Percentiles rank a stretch among this genome's conserved stretches.
phyloP scores from a whole-genome alignment of 1,284 basidiomycete genomes.

The Cystobasidiaceae sp. region DNA sequence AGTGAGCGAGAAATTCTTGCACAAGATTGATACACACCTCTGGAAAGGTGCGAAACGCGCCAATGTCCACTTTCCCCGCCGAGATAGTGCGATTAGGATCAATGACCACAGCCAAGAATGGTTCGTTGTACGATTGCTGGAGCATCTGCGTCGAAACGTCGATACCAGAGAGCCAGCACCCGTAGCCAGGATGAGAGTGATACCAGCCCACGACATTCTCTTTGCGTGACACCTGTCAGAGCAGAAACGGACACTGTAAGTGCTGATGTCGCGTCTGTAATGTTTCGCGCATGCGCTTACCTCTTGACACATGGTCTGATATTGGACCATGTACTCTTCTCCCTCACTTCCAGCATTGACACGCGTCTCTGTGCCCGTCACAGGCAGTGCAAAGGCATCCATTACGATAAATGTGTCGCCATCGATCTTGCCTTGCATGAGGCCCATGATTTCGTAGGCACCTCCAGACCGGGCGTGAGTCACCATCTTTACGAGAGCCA shows the following conservation, averaged over 20 bases:
- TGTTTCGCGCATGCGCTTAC: constrained; percentile 49
- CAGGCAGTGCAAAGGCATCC: constrained; percentile 94
- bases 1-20: not conserved
- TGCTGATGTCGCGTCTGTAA: not conserved
- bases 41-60: constrained; percentile 94
- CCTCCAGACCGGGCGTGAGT: constrained; percentile 97
- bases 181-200: constrained; percentile 95
- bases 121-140: constrained; percentile 91
- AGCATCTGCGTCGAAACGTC: constrained; percentile 93
- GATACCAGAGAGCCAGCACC: constrained; percentile 95
- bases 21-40: constrained; percentile 51
- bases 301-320: constrained; percentile 69
- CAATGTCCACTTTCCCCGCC: constrained; percentile 95
- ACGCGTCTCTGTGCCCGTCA: constrained; percentile 97
- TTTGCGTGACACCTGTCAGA: constrained; percentile 62
- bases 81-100: constrained; percentile 98
- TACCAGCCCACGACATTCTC: constrained; percentile 99
- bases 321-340: constrained; percentile 98
- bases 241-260: not conserved
- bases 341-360: constrained; percentile 96
- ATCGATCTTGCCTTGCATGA: constrained; percentile 96
- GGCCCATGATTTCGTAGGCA: constrained; percentile 96
- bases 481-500: constrained; percentile 98
- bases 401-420: constrained; percentile 81
- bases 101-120: constrained; percentile 95